Evolutionary conservation across 2,329 filamentous ascomycete species (phyloP).

Genomic region (Geosmithia morbida): DNA sequence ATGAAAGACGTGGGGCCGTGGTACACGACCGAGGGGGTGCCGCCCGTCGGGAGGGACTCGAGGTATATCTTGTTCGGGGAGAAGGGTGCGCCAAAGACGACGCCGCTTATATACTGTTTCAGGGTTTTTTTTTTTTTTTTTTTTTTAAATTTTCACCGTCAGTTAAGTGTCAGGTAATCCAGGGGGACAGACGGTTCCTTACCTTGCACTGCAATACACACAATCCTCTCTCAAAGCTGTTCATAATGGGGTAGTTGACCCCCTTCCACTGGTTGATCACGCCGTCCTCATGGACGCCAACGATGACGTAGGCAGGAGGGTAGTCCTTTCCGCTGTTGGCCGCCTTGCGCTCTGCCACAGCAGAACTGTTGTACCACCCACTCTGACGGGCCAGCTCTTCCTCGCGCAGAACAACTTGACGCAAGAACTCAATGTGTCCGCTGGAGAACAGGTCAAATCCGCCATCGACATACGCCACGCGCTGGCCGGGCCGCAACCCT

Average conservation of each 20-base stretch:
- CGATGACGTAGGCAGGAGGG: slow-evolving; percentile 72
- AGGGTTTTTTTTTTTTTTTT: too few species aligned
- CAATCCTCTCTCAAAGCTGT: slow-evolving; percentile 89
- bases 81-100: slow-evolving; percentile 85
- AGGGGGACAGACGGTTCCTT: slow-evolving; percentile 15
- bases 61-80: slow-evolving; percentile 71
- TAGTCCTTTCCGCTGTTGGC: slow-evolving; percentile 53
- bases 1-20: slow-evolving; percentile 95
- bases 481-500: slow-evolving; percentile 61
- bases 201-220: slow-evolving; percentile 93
- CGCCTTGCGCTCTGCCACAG: slow-evolving; percentile 45
- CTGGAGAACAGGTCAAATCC: slow-evolving; percentile 95
- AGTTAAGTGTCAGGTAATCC: background rate
- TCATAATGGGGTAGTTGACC: slow-evolving; percentile 99
- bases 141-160: slow-evolving; percentile 7
- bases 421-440: slow-evolving; percentile 90
- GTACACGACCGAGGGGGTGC: slow-evolving; percentile 65
- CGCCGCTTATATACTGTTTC: slow-evolving; percentile 82
- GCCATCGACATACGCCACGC: slow-evolving; percentile 88
- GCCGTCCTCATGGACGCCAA: slow-evolving; percentile 85
- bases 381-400: slow-evolving; percentile 49
- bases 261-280: slow-evolving; percentile 97
- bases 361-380: slow-evolving; percentile 62
- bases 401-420: slow-evolving; percentile 60
- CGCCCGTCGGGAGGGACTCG: slow-evolving; percentile 53